Percentiles rank a stretch among this genome's conserved stretches.
phyloP scores from a whole-genome alignment of 257 asterid genomes.

The Solanum etuberosum region DNA sequence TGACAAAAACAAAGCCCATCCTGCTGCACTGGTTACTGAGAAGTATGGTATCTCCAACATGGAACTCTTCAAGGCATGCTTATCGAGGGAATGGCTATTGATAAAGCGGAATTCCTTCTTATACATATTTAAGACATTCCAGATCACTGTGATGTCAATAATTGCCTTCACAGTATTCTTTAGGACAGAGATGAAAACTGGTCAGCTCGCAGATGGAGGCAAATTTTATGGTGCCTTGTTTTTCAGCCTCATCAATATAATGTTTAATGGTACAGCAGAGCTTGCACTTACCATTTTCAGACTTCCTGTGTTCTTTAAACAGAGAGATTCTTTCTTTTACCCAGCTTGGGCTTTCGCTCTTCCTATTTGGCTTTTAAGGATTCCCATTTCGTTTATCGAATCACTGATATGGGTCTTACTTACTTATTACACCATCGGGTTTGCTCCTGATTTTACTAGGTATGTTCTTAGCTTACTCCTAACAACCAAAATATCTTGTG shows the following conservation, averaged over 20 bases:
- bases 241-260: conserved; percentile 72
- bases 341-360: conserved; percentile 97
- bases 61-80: conserved; percentile 66
- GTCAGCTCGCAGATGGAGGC: conserved; percentile 56
- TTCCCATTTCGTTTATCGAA: conserved; percentile 80
- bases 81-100: conserved; percentile 86
- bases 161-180: conserved; percentile 83
- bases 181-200: conserved; percentile 73
- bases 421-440: conserved; percentile 90
- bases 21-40: conserved; percentile 84
- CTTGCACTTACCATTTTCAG: conserved; percentile 60
- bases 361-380: conserved; percentile 79
- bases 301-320: conserved; percentile 89
- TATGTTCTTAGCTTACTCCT: conserved; percentile 13
- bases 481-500: not conserved
- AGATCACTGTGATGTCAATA: conserved; percentile 83
- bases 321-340: conserved; percentile 71
- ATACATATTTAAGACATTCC: conserved; percentile 77
- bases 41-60: conserved; percentile 77
- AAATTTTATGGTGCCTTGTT: conserved; percentile 81
- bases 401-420: conserved; percentile 78
- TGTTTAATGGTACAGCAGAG: conserved; percentile 91
- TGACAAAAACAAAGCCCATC: conserved; percentile 58
- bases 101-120: conserved; percentile 73
- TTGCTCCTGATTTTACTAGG: conserved; percentile 82